Percentiles rank a stretch among this genome's conserved stretches.
These are phyloP conservation scores for Anisodus tanguticus DNA, from an alignment of 257 asterid species.

Conservation along the genomic window DNA sequence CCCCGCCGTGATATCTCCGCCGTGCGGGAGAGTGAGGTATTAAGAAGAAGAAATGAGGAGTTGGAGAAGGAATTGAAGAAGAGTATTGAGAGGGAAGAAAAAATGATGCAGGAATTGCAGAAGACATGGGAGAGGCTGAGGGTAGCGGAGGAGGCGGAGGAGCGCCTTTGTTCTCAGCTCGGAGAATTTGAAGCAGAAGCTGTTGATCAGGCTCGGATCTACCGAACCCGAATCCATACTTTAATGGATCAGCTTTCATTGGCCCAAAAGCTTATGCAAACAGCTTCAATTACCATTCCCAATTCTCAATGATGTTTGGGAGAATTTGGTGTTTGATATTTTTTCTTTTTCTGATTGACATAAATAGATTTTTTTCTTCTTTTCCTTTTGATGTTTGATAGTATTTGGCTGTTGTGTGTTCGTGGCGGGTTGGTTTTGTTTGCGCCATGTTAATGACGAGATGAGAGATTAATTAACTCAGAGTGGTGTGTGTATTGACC, in stretches of 20 bases:
- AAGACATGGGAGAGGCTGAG: constrained; percentile 53
- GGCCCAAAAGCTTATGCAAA: constrained; percentile 42
- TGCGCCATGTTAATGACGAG: not conserved
- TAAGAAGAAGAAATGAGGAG: constrained; percentile 71
- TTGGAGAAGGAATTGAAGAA: constrained; percentile 61
- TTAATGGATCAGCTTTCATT: constrained; percentile 58
- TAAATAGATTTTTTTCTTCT: not conserved
- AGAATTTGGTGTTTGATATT: not conserved
- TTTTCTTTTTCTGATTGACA: not conserved
- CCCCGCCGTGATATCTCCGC: too few species aligned
- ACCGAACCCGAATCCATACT: constrained; percentile 40
- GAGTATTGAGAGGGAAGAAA: constrained; percentile 68
- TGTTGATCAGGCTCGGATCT: constrained; percentile 60
- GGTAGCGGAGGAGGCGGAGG: constrained; percentile 92
- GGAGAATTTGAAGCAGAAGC: constrained; percentile 92
- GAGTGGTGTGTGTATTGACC: not conserved
- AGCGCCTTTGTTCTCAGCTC: constrained; percentile 76
- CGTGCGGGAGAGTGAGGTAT: constrained; percentile 36
- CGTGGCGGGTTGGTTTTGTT: not conserved
- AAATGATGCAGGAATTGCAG: constrained; percentile 52
- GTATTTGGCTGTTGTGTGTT: not conserved
- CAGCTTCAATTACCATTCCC: constrained; percentile 34
- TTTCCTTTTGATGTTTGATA: not conserved
- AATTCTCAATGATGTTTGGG: constrained; percentile 28
- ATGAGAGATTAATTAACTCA: not conserved